phyloP scores from a whole-genome alignment of 2,329 filamentous ascomycete species.

The Parastagonospora nodorum region DNA sequence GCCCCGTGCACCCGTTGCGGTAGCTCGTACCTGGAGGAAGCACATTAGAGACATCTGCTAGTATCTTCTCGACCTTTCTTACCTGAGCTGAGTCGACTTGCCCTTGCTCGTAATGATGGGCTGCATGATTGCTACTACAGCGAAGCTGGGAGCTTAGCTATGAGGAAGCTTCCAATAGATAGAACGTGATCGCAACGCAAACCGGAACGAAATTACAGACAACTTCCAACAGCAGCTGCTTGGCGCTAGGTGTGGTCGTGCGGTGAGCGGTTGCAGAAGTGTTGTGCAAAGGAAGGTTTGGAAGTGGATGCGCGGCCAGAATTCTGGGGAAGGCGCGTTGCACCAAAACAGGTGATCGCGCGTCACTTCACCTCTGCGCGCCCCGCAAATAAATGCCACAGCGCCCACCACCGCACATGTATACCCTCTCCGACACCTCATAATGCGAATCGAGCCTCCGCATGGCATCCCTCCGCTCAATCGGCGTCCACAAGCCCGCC shows the following conservation, averaged over 20 bases:
- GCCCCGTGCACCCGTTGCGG: slow-evolving; percentile 62
- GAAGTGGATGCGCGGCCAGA: slow-evolving; percentile 14
- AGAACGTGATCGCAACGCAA: background rate
- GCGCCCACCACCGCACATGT: slow-evolving; percentile 10
- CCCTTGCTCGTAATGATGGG: slow-evolving; percentile 66
- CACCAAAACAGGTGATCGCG: slow-evolving; percentile 26
- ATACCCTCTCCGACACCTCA: slow-evolving; percentile 24
- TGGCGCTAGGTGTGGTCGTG: background rate
- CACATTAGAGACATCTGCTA: background rate
- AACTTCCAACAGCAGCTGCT: background rate
- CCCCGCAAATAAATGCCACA: slow-evolving; percentile 20
- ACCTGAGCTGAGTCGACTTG: slow-evolving; percentile 42
- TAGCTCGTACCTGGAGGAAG: slow-evolving; percentile 60
- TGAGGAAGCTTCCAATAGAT: background rate
- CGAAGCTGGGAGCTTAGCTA: background rate
- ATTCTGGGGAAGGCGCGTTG: slow-evolving; percentile 26
- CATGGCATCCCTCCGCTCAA: slow-evolving; percentile 90
- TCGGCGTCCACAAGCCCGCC: slow-evolving; percentile 87
- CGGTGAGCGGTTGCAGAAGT: slow-evolving; percentile 1
- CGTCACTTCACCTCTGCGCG: slow-evolving; percentile 26
- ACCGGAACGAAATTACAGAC: too few species aligned
- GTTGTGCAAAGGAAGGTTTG: slow-evolving; percentile 11
- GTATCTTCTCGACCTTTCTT: background rate
- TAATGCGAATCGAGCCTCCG: slow-evolving; percentile 35
- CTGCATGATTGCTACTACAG: slow-evolving; percentile 58